Percentiles rank a stretch among this genome's conserved stretches.
Conservation (phyloP, 2,329 filamentous ascomycete genomes). For the Pseudogymnoascus destructans region DNA sequence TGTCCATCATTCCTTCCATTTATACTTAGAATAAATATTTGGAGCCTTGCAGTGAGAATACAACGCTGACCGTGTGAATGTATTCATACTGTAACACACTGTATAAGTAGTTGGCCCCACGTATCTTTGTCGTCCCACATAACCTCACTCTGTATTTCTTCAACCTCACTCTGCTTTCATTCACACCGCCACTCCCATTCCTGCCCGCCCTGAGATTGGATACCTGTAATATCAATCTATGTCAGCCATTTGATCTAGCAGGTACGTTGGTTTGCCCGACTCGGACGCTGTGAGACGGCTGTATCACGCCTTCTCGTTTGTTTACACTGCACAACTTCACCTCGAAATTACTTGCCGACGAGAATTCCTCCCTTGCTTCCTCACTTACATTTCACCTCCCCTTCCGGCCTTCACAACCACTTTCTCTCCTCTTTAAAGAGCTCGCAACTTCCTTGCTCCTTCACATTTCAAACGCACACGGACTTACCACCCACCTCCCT, state of each 20-base stretch:
- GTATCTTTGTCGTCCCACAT: not conserved
- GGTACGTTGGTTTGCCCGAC: not conserved
- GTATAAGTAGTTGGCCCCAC: conserved; percentile 1
- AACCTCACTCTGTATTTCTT: not conserved
- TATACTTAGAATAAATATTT: not conserved
- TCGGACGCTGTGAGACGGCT: not conserved
- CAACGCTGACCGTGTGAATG: not conserved
- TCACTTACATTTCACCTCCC: not conserved
- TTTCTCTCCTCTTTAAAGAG: not conserved
- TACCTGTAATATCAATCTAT: not conserved
- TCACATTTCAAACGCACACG: not conserved
- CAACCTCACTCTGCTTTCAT: not conserved
- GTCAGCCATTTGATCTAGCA: not conserved
- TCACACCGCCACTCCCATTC: not conserved
- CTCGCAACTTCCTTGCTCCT: not conserved
- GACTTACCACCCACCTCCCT: not conserved
- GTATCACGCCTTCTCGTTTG: not conserved
- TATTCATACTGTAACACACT: not conserved
- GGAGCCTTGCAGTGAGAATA: not conserved
- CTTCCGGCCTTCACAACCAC: not conserved
- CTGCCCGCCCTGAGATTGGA: not conserved
- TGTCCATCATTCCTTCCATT: not conserved
- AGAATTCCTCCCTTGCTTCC: not conserved
- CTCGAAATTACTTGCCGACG: not conserved
- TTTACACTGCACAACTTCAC: not conserved